Base-by-base conservation (phyloP, 1,139 yeast species). In the Diutina ranongensis region DNA sequence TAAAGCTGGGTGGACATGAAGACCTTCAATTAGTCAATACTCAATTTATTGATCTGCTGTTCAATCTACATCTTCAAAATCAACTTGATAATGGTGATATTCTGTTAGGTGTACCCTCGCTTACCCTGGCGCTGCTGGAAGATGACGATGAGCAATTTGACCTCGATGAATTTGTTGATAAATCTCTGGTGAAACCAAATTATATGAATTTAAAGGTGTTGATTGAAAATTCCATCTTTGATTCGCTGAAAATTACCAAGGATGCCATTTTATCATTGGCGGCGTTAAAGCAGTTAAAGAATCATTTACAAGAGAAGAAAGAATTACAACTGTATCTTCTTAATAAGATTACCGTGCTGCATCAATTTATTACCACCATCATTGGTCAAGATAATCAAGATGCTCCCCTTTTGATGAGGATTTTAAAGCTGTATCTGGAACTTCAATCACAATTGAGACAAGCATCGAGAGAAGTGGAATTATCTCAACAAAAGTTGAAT, bases 171-270 rank as follows among this genome's bases (percentile, higher is more conserved):
- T 51, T 48, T 21, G 46, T 50, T 13, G 49, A 46, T 18, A 49
- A 50, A 51, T 50, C 15, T 35, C 47, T 46, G 36, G 52, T 47
- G 46, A 57, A 42, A 50, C 60, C 63, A 13, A 64, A 64, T 47
- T 68, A 67, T 55, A 57, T 71, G 42, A 69, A 70, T 53, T 57
- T 71, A 51, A 64, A 65, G 52, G 65, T 71, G 2, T 59, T 71
- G 47, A 68, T 71, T 46, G 76, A 71, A 53, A 69, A 69, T 51
- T 63, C 72, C 5, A 65, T 68, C 10, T 67, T 71, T 49, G 74
- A 69, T 50, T 60, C 68, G n/a, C 58, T 63, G 25, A 65, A 64
- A 48, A 58, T 69, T 40, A 61, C 62, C 47, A 63, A 63, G 47
- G 62, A 63, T 41, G 58, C 72, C 25, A 62, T 71, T 9, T 54